Evolutionary conservation across 1,284 basidiomycete genomes (phyloP), one percentile per base, ranked within the genome.

Genomic region (Cystobasidium sp.): DNA sequence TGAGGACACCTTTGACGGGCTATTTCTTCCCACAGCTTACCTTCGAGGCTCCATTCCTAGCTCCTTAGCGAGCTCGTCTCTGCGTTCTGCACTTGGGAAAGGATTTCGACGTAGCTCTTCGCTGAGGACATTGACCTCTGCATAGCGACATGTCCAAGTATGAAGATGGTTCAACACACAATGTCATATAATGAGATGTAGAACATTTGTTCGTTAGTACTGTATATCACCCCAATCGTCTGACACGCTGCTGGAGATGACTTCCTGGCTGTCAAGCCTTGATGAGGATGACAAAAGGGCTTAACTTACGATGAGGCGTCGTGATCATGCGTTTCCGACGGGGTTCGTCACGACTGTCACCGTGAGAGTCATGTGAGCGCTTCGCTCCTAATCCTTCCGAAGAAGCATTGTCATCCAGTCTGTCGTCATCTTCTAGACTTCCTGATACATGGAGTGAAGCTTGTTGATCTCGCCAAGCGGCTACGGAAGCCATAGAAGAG

Each of bases 11-110:
- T 58, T 58, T 7, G 59, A 37, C 8, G 59, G 47, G 14, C 47
- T 58, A 18, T 3, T 16, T 58, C 3, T 3, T n/a, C 14, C 24
- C 53, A 6, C 46, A 18, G 43, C 70, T 49, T 46, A 73, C 70
- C 70, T 73, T 52, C 70, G 55, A 37, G 62, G 62, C 37, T 59
- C 58, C 70, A 73, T 73, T 5, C 58, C 63, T 16, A 73, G 43
- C 47, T 73, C 51, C 31, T 56, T 47, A 7, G 62, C 70, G 20
- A 73, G 31, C 22, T 41, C 62, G 16, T 53, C 70, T 18, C 70
- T 22, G 18, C 63, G 63, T 31, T 65, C 70, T 47, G 44, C 39
- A 44, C 16, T 59, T 56, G 70, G 70, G 49, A 73, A 73, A n/a
- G 70, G 70, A 22, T 65, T 73, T n/a, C 49, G 46, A 43, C 39